Evolutionary conservation across 2,329 filamentous ascomycete genomes (phyloP), one percentile per base, ranked within the genome.

Genomic region (Colletotrichum agaves): DNA sequence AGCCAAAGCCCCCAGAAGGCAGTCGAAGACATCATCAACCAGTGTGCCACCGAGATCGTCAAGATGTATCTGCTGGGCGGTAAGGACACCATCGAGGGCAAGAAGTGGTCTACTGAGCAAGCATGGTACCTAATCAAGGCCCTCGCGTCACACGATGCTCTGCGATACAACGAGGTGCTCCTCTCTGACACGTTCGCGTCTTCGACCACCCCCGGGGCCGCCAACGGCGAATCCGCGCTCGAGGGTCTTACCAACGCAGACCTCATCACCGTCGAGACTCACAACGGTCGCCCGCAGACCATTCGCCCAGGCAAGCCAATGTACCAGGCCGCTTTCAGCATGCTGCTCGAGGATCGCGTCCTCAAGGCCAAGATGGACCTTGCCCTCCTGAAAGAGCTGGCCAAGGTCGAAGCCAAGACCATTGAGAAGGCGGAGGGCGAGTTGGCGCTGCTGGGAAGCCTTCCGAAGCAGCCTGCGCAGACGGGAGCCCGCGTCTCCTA

Each of bases 51-150:
- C 0, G 96, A 98, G 75, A 94, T 98, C 53, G 82, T 97, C 69
- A 97, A 97, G 75, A 94, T 98, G 85, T 98, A 94, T 80, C 87
- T 99, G 33, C 83, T 97, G 74, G 87, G 89, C 50, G 87, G 87
- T 57, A 77, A 75, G 15, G 76, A 80, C 15, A 77, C 79, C 17
- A 76, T 78, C 13, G 81, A 83, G 3, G 81, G 84, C 44, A 86
- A 87, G 33, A 87, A 87, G 61, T 98, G 93, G 92, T 92, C 90
- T 0, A 84, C 89, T 4, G 90, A 96, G 75, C 96, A 98, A 81
- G 95, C 93, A 0, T 98, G 96, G 96, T 87, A 91, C 67, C 81
- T 99, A 2, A 90, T 98, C 78, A 94, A 92, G 75, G 84, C 87
- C 33, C 88, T 99, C 13, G 91, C 93, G 0, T 78, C 86, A n/a